phyloP scores from a whole-genome alignment of 2,329 filamentous ascomycete species.

The Diaporthe nobilis region DNA sequence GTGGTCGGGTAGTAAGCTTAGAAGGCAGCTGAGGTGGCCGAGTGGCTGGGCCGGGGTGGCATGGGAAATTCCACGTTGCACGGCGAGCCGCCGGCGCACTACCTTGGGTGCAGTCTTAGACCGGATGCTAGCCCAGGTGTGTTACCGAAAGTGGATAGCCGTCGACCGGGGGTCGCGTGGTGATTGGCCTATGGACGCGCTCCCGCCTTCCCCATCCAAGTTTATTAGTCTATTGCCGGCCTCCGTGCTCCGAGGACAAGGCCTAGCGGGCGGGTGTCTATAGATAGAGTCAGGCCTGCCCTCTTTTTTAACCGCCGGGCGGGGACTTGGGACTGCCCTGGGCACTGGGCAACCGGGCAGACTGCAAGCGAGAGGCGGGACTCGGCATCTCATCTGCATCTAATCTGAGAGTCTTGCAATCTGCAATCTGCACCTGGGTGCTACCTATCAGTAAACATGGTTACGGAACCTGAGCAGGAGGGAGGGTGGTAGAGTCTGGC shows the following conservation, averaged over 20 bases:
- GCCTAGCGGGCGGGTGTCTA: slow-evolving; percentile 23
- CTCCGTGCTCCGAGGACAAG: background rate
- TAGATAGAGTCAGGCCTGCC: slow-evolving; percentile 19
- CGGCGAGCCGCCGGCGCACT: slow-evolving; percentile 38
- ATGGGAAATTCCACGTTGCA: slow-evolving; percentile 31
- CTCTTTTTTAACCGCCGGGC: slow-evolving; percentile 32
- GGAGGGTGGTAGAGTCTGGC: background rate
- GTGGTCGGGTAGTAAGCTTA: background rate
- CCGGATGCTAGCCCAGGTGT: background rate
- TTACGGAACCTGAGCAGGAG: background rate
- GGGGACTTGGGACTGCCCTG: background rate
- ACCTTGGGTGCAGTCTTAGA: background rate
- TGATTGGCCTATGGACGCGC: slow-evolving; percentile 17
- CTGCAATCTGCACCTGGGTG: background rate
- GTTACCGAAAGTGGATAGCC: slow-evolving; percentile 16
- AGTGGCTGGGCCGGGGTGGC: background rate
- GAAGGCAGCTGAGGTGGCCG: background rate
- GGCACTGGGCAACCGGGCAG: background rate
- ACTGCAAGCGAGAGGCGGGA: slow-evolving; percentile 25
- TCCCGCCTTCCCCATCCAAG: slow-evolving; percentile 1
- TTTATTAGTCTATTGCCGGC: background rate
- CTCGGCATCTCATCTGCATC: slow-evolving; percentile 22
- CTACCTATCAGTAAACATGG: background rate
- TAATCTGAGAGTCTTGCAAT: background rate
- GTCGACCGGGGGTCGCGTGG: background rate